Conservation (phyloP, 257 asterid genomes). For the Solanum tarijense region DNA sequence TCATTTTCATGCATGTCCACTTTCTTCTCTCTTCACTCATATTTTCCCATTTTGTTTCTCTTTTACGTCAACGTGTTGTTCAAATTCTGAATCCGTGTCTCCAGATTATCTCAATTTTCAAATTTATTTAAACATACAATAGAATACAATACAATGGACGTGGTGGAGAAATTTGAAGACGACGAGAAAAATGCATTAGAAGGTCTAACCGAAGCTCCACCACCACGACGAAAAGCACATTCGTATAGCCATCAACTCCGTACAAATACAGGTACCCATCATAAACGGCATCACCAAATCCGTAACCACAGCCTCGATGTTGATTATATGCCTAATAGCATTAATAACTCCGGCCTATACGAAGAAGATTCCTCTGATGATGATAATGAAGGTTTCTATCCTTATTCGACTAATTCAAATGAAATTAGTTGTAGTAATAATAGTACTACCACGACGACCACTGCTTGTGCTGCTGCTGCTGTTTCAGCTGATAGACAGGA, state of each 20-base stretch:
- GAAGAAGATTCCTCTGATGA: background rate
- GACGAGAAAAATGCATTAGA: conserved; percentile 32
- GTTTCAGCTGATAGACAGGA: background rate
- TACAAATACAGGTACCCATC: conserved; percentile 38
- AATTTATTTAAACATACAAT: background rate
- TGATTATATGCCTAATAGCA: conserved; percentile 25
- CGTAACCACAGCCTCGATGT: conserved; percentile 74
- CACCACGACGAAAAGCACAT: conserved; percentile 39
- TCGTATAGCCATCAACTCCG: conserved; percentile 66
- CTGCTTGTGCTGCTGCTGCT: background rate
- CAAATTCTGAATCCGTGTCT: background rate
- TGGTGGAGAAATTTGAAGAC: conserved; percentile 13
- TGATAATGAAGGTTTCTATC: background rate
- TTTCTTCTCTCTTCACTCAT: background rate
- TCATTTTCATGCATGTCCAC: background rate
- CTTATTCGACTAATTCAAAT: background rate
- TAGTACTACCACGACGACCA: background rate
- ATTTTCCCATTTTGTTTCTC: background rate
- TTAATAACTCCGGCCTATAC: conserved; percentile 9
- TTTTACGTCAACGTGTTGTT: background rate
- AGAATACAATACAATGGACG: background rate
- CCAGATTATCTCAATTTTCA: background rate
- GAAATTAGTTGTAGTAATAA: background rate
- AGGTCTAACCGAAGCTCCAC: conserved; percentile 31
- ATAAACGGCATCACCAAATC: conserved; percentile 39